Base-by-base conservation (phyloP, 2,329 filamentous ascomycete species). In the Alternaria infectoria region DNA sequence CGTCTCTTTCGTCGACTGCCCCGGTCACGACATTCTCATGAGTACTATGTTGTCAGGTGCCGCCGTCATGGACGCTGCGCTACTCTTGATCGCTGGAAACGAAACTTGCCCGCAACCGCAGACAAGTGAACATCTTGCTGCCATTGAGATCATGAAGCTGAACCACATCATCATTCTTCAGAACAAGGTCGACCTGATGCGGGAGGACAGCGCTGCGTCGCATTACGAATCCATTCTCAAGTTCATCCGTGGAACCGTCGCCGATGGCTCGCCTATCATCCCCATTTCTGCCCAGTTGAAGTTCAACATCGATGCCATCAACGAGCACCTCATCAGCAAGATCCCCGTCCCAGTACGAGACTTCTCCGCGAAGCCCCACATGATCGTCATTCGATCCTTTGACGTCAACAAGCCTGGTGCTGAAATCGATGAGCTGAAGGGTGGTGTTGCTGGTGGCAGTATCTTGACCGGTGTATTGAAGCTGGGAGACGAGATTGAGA, bases 1-100 rank as follows among this genome's bases (percentile, higher is more conserved):
- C 57, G 74, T 79, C 71, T 95, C 93, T 15, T 99, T 98, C 81
- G 96, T 98, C 73, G 96, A 98, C 83, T 98, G 96, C 87, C 96
- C 96, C 61, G 96, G 96, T 83, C 96, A 99, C 92, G 96, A 99
- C 85, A 99, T 99, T 93, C 94, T 99, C 81, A 99, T 99, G 96
- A 98, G 95, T 84, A 99, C 96, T 76, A 99, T 99, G 96, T 90
- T 99, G 87, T 99, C 96, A 79, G 96, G 96, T 78, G 96, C 96
- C 75, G 96, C 96, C 69, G 96, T 99, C 88, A 99, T 99, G 96
- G 96, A 99, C 83, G 96, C 96, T 69, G 96, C 96, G 17, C 88
- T 99, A 64, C 89, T 99, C 59, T 87, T 99, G 58, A 97, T 99
- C 80, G 96, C 96, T 66, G 96, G 96, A 81, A 99, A 99, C 85